Conservation (phyloP, 495 filamentous ascomycete genomes). For the Durotheca rogersii region DNA sequence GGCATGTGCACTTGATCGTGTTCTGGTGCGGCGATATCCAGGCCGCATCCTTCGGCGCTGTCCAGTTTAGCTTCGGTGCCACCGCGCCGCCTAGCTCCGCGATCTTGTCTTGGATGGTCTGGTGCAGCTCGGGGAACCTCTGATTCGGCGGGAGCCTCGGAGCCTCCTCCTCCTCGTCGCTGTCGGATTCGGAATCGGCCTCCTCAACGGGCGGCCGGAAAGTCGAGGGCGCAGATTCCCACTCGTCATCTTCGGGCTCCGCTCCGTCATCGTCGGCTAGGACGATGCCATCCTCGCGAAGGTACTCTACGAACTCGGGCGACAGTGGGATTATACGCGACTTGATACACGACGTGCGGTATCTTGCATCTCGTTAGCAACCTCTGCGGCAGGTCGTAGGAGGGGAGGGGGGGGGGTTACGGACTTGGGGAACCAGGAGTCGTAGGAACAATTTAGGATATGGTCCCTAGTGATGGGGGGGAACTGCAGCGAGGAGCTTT, state of each 20-base stretch:
- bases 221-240: conserved; percentile 41
- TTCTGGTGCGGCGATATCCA: conserved; percentile 88
- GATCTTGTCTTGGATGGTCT: conserved; percentile 72
- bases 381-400: neutral
- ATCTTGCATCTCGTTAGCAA: conserved; percentile 44
- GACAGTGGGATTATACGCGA: conserved; percentile 78
- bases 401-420: too few species aligned
- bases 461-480: conserved; percentile 79
- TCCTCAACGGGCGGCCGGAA: conserved; percentile 35
- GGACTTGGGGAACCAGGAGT: conserved; percentile 81
- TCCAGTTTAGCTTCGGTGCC: conserved; percentile 95
- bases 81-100: conserved; percentile 76
- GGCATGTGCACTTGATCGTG: conserved; percentile 78
- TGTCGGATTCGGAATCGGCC: conserved; percentile 46
- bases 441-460: conserved; percentile 91
- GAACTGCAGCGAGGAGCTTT: conserved; percentile 54
- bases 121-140: conserved; percentile 68
- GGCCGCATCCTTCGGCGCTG: conserved; percentile 92
- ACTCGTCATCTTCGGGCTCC: conserved; percentile 49
- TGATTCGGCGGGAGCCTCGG: conserved; percentile 43
- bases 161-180: conserved; percentile 36
- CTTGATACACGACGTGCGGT: conserved; percentile 79
- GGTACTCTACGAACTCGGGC: conserved; percentile 74
- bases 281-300: conserved; percentile 89
- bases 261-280: conserved; percentile 62